phyloP scores from a whole-genome alignment of 129 eudicot genomes.

The carrot (Daucus carota) region DNA sequence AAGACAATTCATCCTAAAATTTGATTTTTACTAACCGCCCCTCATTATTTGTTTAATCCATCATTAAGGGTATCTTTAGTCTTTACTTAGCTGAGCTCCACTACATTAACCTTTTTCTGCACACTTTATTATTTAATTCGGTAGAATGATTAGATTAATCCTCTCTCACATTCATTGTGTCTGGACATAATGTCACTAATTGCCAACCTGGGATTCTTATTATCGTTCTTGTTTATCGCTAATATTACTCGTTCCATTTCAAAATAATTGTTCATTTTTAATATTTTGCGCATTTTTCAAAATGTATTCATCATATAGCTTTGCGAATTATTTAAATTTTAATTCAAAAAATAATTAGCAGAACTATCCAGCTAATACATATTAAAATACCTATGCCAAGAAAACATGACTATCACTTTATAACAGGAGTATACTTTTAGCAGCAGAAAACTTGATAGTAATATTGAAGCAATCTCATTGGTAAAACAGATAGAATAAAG shows the following conservation, averaged over 20 bases:
- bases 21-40: conserved; percentile 26
- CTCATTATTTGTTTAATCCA: conserved; percentile 15
- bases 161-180: conserved; percentile 28
- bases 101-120: conserved; percentile 18
- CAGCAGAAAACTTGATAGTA: conserved; percentile 2
- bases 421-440: background rate
- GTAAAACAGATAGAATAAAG: conserved; percentile 1
- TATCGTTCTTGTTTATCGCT: background rate
- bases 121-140: conserved; percentile 3
- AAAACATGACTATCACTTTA: too few species aligned
- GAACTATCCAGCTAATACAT: too few species aligned
- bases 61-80: conserved; percentile 18
- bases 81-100: conserved; percentile 25
- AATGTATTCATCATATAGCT: too few species aligned
- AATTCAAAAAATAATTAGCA: too few species aligned
- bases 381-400: too few species aligned
- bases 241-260: too few species aligned
- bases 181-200: conserved; percentile 30
- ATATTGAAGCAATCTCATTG: background rate
- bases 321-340: too few species aligned
- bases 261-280: too few species aligned
- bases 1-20: conserved; percentile 19
- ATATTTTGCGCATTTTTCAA: too few species aligned
- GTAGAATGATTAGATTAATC: conserved; percentile 2
- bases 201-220: conserved; percentile 53